A percentile compares a stretch with the other conserved stretches of the same genome.
phyloP scores from a whole-genome alignment of 1,139 yeast species.

The Pichia norvegensis region DNA sequence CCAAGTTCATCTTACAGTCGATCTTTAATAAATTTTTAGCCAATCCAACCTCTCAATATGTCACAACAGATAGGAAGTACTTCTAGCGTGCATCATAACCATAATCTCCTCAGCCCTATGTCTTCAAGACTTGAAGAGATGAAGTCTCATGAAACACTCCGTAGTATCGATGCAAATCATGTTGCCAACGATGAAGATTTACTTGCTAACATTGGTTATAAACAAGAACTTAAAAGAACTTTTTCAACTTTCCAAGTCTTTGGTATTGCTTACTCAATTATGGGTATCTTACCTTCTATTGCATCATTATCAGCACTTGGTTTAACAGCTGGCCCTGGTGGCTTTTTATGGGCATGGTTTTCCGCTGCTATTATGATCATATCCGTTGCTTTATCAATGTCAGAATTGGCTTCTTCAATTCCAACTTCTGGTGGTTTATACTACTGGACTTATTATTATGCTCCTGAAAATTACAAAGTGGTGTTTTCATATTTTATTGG shows the following conservation, averaged over 20 bases:
- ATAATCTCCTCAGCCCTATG: constrained; percentile 13
- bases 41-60: background rate
- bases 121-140: constrained; percentile 18
- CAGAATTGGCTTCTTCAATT: constrained; percentile 55
- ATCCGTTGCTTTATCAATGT: constrained; percentile 46
- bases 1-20: too few relatives aligned
- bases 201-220: constrained; percentile 43
- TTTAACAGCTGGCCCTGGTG: constrained; percentile 45
- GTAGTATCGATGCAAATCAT: constrained; percentile 25
- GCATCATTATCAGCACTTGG: constrained; percentile 35
- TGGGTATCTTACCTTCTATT: constrained; percentile 45
- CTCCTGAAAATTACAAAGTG: constrained; percentile 40
- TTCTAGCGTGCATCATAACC: background rate
- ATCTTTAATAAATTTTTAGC: too few relatives aligned
- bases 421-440: constrained; percentile 70
- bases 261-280: constrained; percentile 46
- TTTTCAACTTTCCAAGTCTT: constrained; percentile 44
- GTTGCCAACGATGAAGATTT: constrained; percentile 34
- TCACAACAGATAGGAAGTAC: background rate
- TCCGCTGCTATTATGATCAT: constrained; percentile 44
- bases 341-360: constrained; percentile 63
- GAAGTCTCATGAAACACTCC: constrained; percentile 19
- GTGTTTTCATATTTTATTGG: constrained; percentile 51
- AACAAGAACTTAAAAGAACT: constrained; percentile 42
- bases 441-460: constrained; percentile 48